phyloP scores from a whole-genome alignment of 805 yeast genomes.

The Zygoascus biomembranicola region DNA sequence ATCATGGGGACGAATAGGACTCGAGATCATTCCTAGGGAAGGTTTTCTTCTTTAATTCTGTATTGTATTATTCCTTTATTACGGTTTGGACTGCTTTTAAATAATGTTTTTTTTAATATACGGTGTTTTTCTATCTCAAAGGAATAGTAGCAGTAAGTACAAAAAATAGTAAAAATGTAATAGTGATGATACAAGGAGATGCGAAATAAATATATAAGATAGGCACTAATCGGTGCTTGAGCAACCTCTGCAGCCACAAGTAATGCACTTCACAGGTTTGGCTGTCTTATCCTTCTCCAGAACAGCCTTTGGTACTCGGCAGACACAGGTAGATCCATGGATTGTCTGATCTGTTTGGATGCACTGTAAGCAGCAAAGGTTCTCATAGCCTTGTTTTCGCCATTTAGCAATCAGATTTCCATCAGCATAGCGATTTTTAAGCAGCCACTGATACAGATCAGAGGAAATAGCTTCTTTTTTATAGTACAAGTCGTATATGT shows the following conservation, averaged over 20 bases:
- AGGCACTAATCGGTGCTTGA: slow-evolving; percentile 53
- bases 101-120: background rate
- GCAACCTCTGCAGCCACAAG: slow-evolving; percentile 84
- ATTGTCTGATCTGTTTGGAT: slow-evolving; percentile 55
- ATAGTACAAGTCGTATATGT: slow-evolving; percentile 66
- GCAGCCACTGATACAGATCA: slow-evolving; percentile 65
- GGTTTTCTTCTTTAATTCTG: background rate
- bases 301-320: slow-evolving; percentile 70
- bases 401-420: slow-evolving; percentile 71
- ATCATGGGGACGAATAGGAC: too few species aligned
- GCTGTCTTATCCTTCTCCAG: slow-evolving; percentile 16
- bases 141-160: too few species aligned
- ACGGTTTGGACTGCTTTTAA: background rate
- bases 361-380: slow-evolving; percentile 75
- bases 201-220: too few species aligned
- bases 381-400: slow-evolving; percentile 80
- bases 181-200: background rate
- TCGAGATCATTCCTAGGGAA: background rate
- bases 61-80: background rate
- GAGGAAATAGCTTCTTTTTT: slow-evolving; percentile 57
- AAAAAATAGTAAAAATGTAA: background rate
- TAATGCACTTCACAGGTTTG: slow-evolving; percentile 50
- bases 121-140: background rate
- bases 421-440: slow-evolving; percentile 61
- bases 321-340: slow-evolving; percentile 67